Percentiles rank a stretch among this genome's conserved stretches.
phyloP scores from a whole-genome alignment of 1,139 yeast species.

The Protomyces gravidus region DNA sequence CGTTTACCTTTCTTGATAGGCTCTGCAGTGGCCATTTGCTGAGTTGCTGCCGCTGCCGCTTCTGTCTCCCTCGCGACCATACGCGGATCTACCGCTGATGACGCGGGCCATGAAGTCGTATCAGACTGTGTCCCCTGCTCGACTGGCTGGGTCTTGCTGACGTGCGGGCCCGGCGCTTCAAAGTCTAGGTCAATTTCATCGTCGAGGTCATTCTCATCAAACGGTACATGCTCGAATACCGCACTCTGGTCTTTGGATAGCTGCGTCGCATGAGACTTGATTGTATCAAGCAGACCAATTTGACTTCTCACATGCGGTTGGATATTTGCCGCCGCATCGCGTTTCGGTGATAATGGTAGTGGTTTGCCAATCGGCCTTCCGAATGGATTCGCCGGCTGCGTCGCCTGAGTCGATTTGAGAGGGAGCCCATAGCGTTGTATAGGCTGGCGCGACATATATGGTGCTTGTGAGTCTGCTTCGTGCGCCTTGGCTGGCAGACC shows the following conservation, averaged over 20 bases:
- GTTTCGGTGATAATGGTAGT: not conserved
- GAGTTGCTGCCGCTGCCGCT: not conserved
- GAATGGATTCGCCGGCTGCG: not conserved
- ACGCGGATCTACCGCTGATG: not conserved
- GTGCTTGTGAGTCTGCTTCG: too few relatives aligned
- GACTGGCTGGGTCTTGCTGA: slow-evolving; percentile 2
- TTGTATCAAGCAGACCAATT: not conserved
- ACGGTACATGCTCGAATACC: slow-evolving; percentile 1
- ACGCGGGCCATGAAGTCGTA: slow-evolving; percentile 6
- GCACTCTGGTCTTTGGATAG: not conserved
- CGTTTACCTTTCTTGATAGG: not conserved
- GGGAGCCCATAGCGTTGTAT: not conserved
- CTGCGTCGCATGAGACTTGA: not conserved
- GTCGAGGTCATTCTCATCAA: slow-evolving; percentile 31
- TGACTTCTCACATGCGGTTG: not conserved
- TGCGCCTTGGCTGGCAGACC: not conserved
- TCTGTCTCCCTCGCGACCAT: not conserved
- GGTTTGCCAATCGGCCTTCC: not conserved
- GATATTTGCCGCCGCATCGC: not conserved
- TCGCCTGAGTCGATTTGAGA: not conserved
- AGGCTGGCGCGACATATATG: not conserved
- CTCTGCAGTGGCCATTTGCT: not conserved
- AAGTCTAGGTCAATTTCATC: slow-evolving; percentile 28
- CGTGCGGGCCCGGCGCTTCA: slow-evolving; percentile 10
- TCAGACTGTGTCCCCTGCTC: slow-evolving; percentile 9